Conservation (phyloP, 805 yeast species). For the Blastobotrys muscicola region DNA sequence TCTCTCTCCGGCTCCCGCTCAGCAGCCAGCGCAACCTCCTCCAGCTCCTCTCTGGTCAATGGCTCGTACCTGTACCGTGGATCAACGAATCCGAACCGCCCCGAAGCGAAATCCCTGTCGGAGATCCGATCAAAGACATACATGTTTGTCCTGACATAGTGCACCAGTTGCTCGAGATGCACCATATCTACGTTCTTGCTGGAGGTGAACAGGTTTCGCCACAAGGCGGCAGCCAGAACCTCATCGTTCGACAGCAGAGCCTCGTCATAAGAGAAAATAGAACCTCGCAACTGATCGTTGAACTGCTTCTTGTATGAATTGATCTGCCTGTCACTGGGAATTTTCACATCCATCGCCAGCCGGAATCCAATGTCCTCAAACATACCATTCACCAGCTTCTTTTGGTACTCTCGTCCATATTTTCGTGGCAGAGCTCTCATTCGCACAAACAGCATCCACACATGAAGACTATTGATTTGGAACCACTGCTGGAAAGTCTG, state of each 20-base stretch:
- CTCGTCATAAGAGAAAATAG: slow-evolving; percentile 86
- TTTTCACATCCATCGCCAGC: slow-evolving; percentile 77
- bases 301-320: slow-evolving; percentile 84
- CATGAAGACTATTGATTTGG: slow-evolving; percentile 81
- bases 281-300: slow-evolving; percentile 82
- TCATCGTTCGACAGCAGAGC: slow-evolving; percentile 60
- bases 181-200: slow-evolving; percentile 71
- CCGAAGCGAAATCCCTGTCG: slow-evolving; percentile 90
- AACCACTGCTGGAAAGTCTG: slow-evolving; percentile 92
- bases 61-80: slow-evolving; percentile 73
- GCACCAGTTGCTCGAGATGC: slow-evolving; percentile 80
- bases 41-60: slow-evolving; percentile 33
- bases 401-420: slow-evolving; percentile 83
- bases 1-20: slow-evolving; percentile 1
- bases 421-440: slow-evolving; percentile 95
- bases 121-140: slow-evolving; percentile 78
- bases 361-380: slow-evolving; percentile 86
- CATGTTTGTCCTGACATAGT: slow-evolving; percentile 80
- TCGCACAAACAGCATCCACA: slow-evolving; percentile 88
- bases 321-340: slow-evolving; percentile 68
- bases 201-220: slow-evolving; percentile 84
- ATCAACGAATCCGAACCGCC: slow-evolving; percentile 74
- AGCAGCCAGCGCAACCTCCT: slow-evolving; percentile 9
- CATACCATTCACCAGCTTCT: slow-evolving; percentile 78
- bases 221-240: slow-evolving; percentile 33